Base-by-base conservation (phyloP, 2,329 filamentous ascomycete genomes). In the Neophaeococcomyces aloes region DNA sequence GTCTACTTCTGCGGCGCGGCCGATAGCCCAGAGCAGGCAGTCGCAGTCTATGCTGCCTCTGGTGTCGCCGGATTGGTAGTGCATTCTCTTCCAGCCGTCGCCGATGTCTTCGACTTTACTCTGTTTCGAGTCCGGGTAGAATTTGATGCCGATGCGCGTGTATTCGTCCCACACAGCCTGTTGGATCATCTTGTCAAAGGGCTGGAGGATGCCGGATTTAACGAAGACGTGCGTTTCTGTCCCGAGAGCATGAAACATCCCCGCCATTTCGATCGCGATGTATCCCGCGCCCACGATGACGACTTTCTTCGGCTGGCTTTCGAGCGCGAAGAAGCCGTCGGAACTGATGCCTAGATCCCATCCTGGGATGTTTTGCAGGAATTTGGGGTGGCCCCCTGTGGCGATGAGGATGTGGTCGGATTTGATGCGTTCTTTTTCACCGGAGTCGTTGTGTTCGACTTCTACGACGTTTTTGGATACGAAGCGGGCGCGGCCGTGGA, bases 241-340 rank as follows among this genome's bases (percentile, higher is more conserved):
- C 14, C 68, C 64, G 18, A 67, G 57, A 2, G 68, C 63, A 45
- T 66, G 62, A 56, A 70, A 53, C 30, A 71, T 65, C 42, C 68
- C 68, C 2, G 68, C 67, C 53, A 71, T 51, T 52, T 71, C 68
- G 27, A 70, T 65, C 7, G 67, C 66, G 38, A 71, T 70, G 49
- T 70, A 71, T 3, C 68, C 68, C 3, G 68, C 66, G 15, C 68
- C 68, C n/a, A 70, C 65, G 35, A 71, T 62, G n/a, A 65, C 68
- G 31, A 69, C 51, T 53, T 68, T 71, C 39, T 61, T 65, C 0
- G 67, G 68, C 11, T 70, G 53, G 10, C 65, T 61, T 44, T 70
- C 66, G 4, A 71, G 61, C 47, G 63, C 66, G 45, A 71, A 71
- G 50, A 71, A 71, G 3, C 63, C 68, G 45, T 71, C 68, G 50